phyloP scores from a whole-genome alignment of 768 basidiomycete genomes.

The Dendrothele bispora region DNA sequence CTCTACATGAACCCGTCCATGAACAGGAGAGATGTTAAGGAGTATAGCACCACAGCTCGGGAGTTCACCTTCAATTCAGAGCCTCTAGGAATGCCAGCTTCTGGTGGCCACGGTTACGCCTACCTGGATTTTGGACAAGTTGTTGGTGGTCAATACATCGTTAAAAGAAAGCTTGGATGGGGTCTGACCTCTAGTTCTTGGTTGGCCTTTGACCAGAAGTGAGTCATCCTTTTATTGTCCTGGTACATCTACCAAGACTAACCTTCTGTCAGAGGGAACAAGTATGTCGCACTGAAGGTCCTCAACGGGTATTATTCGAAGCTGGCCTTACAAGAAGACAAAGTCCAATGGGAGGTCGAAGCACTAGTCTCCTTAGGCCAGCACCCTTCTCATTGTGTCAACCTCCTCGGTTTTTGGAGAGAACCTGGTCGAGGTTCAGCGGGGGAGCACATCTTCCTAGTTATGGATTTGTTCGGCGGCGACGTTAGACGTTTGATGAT shows the following conservation, averaged over 20 bases:
- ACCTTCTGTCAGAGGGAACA: conserved; percentile 15
- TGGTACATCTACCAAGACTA: not conserved
- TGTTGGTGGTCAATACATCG: conserved; percentile 23
- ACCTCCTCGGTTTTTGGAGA: conserved; percentile 17
- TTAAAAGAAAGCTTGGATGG: conserved; percentile 30
- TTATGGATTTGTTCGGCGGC: conserved; percentile 22
- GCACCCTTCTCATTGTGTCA: conserved; percentile 4
- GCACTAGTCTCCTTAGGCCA: conserved; percentile 3
- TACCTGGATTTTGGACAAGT: conserved; percentile 23
- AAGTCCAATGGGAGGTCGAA: conserved; percentile 21
- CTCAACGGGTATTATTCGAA: conserved; percentile 25
- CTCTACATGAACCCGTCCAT: too few species aligned
- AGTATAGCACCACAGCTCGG: too few species aligned
- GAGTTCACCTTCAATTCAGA: too few species aligned
- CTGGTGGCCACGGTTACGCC: conserved; percentile 25
- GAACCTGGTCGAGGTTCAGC: conserved; percentile 18
- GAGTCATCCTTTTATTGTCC: conserved; percentile 1
- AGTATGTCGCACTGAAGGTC: conserved; percentile 30
- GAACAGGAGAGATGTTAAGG: too few species aligned
- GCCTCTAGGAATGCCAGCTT: conserved; percentile 25
- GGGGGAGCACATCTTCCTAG: conserved; percentile 27
- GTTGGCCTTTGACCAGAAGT: conserved; percentile 26
- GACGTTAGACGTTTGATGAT: conserved; percentile 19
- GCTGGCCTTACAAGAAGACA: conserved; percentile 12
- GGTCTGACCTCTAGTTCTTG: conserved; percentile 30